phyloP scores from a whole-genome alignment of 148 eudicot genomes.

The Hydrangea macrophylla region DNA sequence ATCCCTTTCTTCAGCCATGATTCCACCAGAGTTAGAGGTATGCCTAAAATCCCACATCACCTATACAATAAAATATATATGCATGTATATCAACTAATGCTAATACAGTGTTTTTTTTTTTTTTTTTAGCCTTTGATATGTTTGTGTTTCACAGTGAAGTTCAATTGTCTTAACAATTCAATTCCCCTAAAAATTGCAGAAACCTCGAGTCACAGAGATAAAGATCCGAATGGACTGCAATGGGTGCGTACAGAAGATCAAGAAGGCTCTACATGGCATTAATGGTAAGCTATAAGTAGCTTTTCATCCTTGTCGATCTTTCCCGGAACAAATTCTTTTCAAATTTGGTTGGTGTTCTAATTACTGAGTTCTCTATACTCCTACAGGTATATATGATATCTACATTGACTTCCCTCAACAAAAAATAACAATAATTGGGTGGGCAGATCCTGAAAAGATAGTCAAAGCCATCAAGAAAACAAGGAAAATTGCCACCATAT shows the following conservation, averaged over 20 bases:
- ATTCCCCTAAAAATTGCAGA: conserved; percentile 50
- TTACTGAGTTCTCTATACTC: conserved; percentile 8
- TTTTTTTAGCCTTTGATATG: too few relatives aligned
- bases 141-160: background rate
- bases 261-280: conserved; percentile 78
- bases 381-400: conserved; percentile 68
- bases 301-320: background rate
- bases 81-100: background rate
- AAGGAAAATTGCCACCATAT: conserved; percentile 71
- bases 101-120: background rate
- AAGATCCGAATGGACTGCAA: conserved; percentile 90
- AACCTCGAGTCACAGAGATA: conserved; percentile 76
- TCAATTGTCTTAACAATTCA: conserved; percentile 8
- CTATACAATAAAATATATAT: conserved; percentile 1
- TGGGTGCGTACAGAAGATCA: conserved; percentile 92
- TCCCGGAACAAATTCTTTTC: background rate
- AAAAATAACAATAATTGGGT: conserved; percentile 65
- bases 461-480: conserved; percentile 80
- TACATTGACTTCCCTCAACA: conserved; percentile 69
- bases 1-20: conserved; percentile 36
- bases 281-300: conserved; percentile 44
- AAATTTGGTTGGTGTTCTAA: background rate
- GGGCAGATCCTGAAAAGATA: conserved; percentile 79
- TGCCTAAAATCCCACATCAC: conserved; percentile 12
- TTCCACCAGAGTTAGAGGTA: conserved; percentile 62